Evolutionary conservation across 306 rosid genomes (phyloP), one percentile per base, ranked within the genome.

Genomic region (Amphicarpaea edgeworthii): DNA sequence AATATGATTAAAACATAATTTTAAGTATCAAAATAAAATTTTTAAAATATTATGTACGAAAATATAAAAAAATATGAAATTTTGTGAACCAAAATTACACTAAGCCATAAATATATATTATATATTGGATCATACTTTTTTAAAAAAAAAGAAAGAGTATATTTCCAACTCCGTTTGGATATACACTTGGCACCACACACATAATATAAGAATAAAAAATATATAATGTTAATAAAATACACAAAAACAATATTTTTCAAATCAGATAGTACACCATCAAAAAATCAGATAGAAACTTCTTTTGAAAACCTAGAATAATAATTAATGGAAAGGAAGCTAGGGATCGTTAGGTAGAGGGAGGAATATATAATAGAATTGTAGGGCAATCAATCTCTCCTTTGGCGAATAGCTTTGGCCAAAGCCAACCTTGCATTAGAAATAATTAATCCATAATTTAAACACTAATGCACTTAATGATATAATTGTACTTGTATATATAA

Each of bases 351-450:
- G 64, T 49, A 3, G 49, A 47, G 9, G 28, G 30, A 64, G 38
- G 20, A 26, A 2, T 41, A n/a, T n/a, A n/a, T n/a, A 26, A 40
- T 53, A 66, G 64, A 80, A 65, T n/a, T n/a, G n/a, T 15, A 45
- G 42, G 26, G 45, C 70, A 65, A n/a, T 54, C 46, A 63, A 7
- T 7, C 10, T 51, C 68, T 40, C 34, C 54, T 11, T 54, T 53
- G 72, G 43, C 68, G 7, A 79, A 53, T 72, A 30, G 74, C 79
- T 15, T 72, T 32, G 15, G 55, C 66, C 51, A 63, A 63, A 75
- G 26, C 63, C n/a, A 69, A 47, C 40, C 43, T 59, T 16, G 8
- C 12, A 8, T 0, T n/a, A 58, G 10, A 26, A 37, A 62, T 12
- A 34, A 62, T 5, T 12, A 34, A 62, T 5, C 51, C 63, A 38